These are phyloP conservation scores for Penicillium sp. DNA, from an alignment of 2,329 filamentous ascomycete species.

Conservation along the genomic window DNA sequence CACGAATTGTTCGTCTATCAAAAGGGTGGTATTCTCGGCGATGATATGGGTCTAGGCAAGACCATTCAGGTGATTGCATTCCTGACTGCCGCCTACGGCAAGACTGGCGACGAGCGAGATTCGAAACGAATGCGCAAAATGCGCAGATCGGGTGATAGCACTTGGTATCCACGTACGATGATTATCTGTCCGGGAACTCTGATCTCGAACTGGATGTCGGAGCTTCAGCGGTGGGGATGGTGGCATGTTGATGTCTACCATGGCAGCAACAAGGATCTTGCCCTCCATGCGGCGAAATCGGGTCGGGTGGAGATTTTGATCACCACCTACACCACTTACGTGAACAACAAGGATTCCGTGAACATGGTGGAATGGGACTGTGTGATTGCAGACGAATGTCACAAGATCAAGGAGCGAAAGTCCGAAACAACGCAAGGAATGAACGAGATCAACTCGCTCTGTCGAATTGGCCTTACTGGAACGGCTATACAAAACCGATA, in stretches of 20 bases:
- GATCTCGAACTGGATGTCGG: slow-evolving; percentile 87
- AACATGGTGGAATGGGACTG: slow-evolving; percentile 93
- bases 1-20: slow-evolving; percentile 90
- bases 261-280: slow-evolving; percentile 69
- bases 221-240: slow-evolving; percentile 90
- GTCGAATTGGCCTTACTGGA: slow-evolving; percentile 88
- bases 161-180: slow-evolving; percentile 81
- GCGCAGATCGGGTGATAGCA: slow-evolving; percentile 58
- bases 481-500: slow-evolving; percentile 98
- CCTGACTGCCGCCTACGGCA: slow-evolving; percentile 87
- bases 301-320: slow-evolving; percentile 88
- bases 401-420: slow-evolving; percentile 77
- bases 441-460: slow-evolving; percentile 87
- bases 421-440: slow-evolving; percentile 82
- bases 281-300: slow-evolving; percentile 69
- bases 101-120: slow-evolving; percentile 86
- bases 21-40: slow-evolving; percentile 84
- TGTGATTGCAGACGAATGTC: slow-evolving; percentile 92
- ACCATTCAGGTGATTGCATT: slow-evolving; percentile 96
- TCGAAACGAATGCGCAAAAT: slow-evolving; percentile 85
- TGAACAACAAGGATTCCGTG: slow-evolving; percentile 71
- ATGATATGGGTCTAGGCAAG: slow-evolving; percentile 98
- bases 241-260: slow-evolving; percentile 88
- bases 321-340: slow-evolving; percentile 89
- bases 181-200: slow-evolving; percentile 88